Percentiles rank a stretch among this genome's conserved stretches.
Conservation (phyloP, 108 stramenopile genomes). For the Fragilaria crotonensis region DNA sequence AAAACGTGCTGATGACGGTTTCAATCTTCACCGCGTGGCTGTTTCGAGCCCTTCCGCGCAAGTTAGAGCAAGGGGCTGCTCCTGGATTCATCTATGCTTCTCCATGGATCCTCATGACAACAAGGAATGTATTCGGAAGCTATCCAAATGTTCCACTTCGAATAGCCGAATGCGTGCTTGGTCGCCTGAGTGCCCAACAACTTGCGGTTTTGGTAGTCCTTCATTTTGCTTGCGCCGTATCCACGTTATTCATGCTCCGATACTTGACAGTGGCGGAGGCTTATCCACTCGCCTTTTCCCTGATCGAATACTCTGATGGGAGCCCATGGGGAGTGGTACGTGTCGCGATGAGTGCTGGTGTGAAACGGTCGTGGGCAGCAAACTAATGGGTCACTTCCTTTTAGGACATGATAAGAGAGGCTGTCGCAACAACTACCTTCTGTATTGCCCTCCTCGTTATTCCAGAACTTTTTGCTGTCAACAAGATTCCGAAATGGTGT, state of each 20-base stretch:
- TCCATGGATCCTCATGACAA: slow-evolving; percentile 20
- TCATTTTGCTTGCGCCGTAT: slow-evolving; percentile 10
- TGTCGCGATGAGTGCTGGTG: background rate
- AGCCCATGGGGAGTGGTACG: slow-evolving; percentile 12
- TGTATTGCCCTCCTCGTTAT: slow-evolving; percentile 28
- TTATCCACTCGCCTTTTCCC: background rate
- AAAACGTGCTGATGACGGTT: too few species aligned
- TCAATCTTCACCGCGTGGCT: background rate
- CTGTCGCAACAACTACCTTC: slow-evolving; percentile 21
- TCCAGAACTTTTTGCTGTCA: slow-evolving; percentile 35
- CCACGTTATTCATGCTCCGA: background rate
- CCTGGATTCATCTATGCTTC: background rate
- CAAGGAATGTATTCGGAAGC: slow-evolving; percentile 19
- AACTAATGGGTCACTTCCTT: background rate
- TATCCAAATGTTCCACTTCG: slow-evolving; percentile 35
- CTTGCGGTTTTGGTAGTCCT: slow-evolving; percentile 17
- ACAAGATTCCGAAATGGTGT: slow-evolving; percentile 17
- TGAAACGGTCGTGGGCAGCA: background rate
- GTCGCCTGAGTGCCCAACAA: slow-evolving; percentile 22
- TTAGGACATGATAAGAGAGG: slow-evolving; percentile 24
- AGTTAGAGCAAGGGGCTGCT: background rate
- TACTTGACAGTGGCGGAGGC: background rate
- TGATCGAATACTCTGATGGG: slow-evolving; percentile 15
- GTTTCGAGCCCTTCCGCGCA: background rate
- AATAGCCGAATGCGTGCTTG: slow-evolving; percentile 32